Evolutionary conservation across 2,329 filamentous ascomycete species (phyloP).

Genomic region (Penicillium nordicum): DNA sequence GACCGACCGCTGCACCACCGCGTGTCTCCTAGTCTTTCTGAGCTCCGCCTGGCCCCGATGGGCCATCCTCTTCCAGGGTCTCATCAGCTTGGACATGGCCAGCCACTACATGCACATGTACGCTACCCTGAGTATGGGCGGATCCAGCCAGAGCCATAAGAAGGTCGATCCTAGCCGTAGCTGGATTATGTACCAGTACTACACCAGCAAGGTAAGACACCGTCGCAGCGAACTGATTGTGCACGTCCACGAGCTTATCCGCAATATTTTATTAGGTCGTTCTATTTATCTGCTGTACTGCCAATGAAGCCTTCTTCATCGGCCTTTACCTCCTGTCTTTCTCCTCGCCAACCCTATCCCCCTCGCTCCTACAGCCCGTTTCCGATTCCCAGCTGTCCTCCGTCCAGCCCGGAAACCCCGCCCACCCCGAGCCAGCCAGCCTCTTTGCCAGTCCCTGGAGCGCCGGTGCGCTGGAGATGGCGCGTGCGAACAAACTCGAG

Average conservation of each 20-base stretch:
- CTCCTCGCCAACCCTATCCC: conserved; percentile 82
- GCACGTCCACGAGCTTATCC: background rate
- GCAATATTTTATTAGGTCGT: conserved; percentile 61
- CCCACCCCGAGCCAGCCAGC: conserved; percentile 64
- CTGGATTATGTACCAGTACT: conserved; percentile 90
- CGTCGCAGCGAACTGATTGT: too few species aligned
- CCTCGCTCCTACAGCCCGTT: conserved; percentile 68
- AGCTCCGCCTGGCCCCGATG: conserved; percentile 92
- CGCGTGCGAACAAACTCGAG: conserved; percentile 89
- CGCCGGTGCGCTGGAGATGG: conserved; percentile 86
- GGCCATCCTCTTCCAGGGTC: conserved; percentile 87
- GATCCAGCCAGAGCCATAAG: conserved; percentile 80
- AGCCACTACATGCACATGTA: conserved; percentile 99
- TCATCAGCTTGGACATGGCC: conserved; percentile 88
- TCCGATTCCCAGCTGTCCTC: conserved; percentile 54
- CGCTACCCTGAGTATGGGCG: conserved; percentile 83
- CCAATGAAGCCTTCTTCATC: conserved; percentile 98
- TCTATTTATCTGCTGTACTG: conserved; percentile 80
- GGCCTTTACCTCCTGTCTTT: conserved; percentile 96
- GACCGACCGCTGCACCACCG: conserved; percentile 93
- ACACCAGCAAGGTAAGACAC: conserved; percentile 78
- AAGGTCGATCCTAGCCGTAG: conserved; percentile 83
- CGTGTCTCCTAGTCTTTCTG: conserved; percentile 90
- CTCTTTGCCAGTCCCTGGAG: conserved; percentile 88
- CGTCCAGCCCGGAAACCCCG: conserved; percentile 63